Percentiles rank a stretch among this genome's conserved stretches.
Evolutionary conservation across 345 rosid species (phyloP).

Genomic region (Gossypium ekmanianum): DNA sequence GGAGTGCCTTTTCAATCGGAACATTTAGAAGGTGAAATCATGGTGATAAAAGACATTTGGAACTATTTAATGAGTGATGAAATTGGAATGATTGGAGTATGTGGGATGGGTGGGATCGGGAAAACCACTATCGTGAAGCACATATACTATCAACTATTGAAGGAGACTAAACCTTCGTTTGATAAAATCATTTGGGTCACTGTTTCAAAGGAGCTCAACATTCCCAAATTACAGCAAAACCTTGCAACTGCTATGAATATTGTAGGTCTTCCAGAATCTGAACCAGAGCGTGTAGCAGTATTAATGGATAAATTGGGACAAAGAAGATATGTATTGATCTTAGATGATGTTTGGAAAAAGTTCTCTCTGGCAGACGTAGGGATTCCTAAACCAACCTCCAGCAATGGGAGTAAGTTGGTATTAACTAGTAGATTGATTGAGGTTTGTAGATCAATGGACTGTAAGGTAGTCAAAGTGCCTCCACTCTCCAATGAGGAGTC

Average conservation of each 20-base stretch:
- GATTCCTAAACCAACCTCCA: too few species aligned
- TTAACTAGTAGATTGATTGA: constrained; percentile 4
- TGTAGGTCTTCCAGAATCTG: neutral
- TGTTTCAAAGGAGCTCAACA: neutral
- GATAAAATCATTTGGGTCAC: neutral
- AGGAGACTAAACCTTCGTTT: neutral
- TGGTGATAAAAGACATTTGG: neutral
- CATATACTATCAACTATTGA: neutral
- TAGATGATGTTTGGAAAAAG: too few species aligned
- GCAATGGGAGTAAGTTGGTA: too few species aligned
- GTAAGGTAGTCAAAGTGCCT: neutral
- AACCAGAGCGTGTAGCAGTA: neutral
- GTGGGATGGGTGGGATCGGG: too few species aligned
- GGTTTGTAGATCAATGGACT: neutral
- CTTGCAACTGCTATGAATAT: neutral
- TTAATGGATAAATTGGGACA: neutral
- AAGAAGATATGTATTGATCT: too few species aligned
- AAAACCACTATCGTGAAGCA: neutral
- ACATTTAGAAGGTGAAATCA: neutral
- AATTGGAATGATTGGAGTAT: too few species aligned
- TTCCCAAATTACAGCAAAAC: neutral
- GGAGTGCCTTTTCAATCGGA: neutral
- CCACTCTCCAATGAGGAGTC: neutral
- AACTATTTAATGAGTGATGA: neutral
- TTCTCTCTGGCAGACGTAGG: too few species aligned